phyloP scores from a whole-genome alignment of 306 rosid genomes.

The Castanea mollissima region DNA sequence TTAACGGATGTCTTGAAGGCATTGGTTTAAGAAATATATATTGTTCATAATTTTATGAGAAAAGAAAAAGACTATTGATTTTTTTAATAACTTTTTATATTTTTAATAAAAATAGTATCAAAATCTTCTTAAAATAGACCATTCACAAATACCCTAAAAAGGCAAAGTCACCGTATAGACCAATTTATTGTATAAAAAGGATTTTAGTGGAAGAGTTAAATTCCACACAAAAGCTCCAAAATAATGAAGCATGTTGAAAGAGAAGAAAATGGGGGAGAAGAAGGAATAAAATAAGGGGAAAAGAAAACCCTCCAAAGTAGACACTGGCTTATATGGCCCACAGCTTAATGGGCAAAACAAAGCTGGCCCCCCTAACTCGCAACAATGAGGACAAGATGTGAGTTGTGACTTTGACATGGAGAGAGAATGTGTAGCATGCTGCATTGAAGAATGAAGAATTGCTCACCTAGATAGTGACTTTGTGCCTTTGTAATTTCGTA shows the following conservation, averaged over 20 bases:
- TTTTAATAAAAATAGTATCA: no score
- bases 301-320: neutral
- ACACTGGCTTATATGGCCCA: neutral
- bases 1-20: fast-evolving
- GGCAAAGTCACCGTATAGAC: no score
- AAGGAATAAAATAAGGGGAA: neutral
- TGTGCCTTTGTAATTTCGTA: neutral
- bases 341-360: neutral
- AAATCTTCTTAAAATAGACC: no score
- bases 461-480: neutral
- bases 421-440: neutral
- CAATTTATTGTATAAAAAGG: no score
- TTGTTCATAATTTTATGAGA: fast-evolving
- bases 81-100: no score
- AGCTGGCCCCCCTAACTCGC: neutral
- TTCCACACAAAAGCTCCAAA: no score
- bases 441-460: neutral
- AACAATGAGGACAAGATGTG: neutral
- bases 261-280: neutral
- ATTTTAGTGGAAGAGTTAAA: no score
- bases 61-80: fast-evolving
- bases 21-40: no score
- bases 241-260: no score
- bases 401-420: neutral
- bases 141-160: no score